Conservation (phyloP, 257 asterid species). For the Lavandula angustifolia region DNA sequence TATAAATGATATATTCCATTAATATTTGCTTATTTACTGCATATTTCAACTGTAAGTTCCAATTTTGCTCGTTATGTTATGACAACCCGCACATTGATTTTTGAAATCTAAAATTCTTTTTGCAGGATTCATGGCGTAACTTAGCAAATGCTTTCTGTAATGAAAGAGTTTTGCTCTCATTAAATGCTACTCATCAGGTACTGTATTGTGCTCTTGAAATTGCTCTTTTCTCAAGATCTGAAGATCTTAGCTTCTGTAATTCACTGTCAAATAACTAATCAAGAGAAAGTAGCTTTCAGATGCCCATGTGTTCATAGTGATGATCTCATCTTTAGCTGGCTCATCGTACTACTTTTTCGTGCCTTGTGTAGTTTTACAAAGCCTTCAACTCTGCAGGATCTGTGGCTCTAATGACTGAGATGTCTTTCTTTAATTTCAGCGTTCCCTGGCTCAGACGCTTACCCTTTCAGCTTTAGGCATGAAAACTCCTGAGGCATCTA, state of each 20-base stretch:
- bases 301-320: slow-evolving; percentile 10
- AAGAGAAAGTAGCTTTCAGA: background rate
- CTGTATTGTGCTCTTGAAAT: slow-evolving; percentile 14
- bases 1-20: background rate
- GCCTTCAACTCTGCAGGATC: slow-evolving; percentile 5
- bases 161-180: slow-evolving; percentile 63
- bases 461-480: slow-evolving; percentile 76
- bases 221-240: slow-evolving; percentile 4
- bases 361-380: background rate
- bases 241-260: background rate
- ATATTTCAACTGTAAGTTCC: background rate
- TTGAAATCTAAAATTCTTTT: slow-evolving; percentile 26
- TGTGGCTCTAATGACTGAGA: slow-evolving; percentile 9
- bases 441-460: slow-evolving; percentile 89
- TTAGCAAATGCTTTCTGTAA: slow-evolving; percentile 78
- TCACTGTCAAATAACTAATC: background rate
- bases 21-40: background rate
- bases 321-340: background rate
- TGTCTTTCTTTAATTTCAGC: slow-evolving; percentile 52
- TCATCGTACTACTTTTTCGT: slow-evolving; percentile 11
- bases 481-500: slow-evolving; percentile 56
- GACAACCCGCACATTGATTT: slow-evolving; percentile 4
- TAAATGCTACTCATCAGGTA: slow-evolving; percentile 87
- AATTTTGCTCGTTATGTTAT: background rate
- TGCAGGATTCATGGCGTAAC: slow-evolving; percentile 83